Evolutionary conservation across 257 asterid genomes (phyloP).

Genomic region (Cynanchum wilfordii): DNA sequence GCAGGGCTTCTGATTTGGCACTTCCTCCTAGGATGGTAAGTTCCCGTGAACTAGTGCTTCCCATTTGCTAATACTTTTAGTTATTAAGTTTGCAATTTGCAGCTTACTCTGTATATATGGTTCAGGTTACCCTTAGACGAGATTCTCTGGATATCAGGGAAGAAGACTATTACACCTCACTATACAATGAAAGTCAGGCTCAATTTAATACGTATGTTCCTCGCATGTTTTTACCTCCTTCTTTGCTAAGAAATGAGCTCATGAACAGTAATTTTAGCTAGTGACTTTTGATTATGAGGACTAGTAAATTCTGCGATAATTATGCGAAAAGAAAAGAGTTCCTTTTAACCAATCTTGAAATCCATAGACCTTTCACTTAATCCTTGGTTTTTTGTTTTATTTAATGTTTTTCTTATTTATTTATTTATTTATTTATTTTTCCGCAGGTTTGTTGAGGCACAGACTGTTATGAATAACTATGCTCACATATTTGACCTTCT

Average conservation of each 20-base stretch:
- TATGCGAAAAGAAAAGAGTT: background rate
- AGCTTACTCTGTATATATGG: slow-evolving; percentile 4
- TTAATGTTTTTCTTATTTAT: background rate
- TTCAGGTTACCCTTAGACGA: slow-evolving; percentile 72
- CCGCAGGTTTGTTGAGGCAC: slow-evolving; percentile 76
- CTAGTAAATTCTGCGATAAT: background rate
- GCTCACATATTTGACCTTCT: slow-evolving; percentile 95
- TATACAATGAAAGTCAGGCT: slow-evolving; percentile 85
- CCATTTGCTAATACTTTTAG: background rate
- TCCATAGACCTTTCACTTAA: background rate
- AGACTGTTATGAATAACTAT: slow-evolving; percentile 76
- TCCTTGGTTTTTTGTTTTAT: background rate
- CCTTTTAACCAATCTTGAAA: background rate
- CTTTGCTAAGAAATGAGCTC: slow-evolving; percentile 1
- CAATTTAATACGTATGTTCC: slow-evolving; percentile 78
- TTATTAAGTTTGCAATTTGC: slow-evolving; percentile 11
- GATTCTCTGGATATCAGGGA: slow-evolving; percentile 77
- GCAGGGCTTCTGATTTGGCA: slow-evolving; percentile 98
- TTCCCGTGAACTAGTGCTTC: background rate
- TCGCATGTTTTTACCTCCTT: slow-evolving; percentile 13
- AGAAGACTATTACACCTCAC: slow-evolving; percentile 83
- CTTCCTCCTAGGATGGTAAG: slow-evolving; percentile 90
- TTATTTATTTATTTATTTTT: slow-evolving; percentile 17
- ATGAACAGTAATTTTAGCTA: background rate
- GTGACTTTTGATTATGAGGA: background rate